Evolutionary conservation across 78 protist species (phyloP).

Genomic region (Chrysochromulina tobinii): DNA sequence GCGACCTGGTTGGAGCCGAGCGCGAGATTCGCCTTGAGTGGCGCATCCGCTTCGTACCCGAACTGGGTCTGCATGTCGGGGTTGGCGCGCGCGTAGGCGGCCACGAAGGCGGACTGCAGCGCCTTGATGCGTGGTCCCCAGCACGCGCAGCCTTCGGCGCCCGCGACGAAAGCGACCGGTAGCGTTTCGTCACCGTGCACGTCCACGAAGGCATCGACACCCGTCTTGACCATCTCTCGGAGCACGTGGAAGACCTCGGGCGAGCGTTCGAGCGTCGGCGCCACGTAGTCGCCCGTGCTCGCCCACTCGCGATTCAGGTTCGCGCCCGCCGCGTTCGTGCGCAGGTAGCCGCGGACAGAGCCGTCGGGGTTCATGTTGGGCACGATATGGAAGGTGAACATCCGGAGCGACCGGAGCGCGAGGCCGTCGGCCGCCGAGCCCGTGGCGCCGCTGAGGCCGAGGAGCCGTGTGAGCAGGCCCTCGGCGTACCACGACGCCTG

Average conservation of each 20-base stretch:
- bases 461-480: constrained; percentile 6
- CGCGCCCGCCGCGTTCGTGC: background rate
- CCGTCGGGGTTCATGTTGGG: constrained; percentile 24
- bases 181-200: constrained; percentile 25
- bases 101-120: background rate
- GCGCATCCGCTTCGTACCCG: background rate
- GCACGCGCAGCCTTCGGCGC: background rate
- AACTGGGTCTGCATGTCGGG: background rate
- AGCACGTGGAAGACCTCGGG: background rate
- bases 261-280: constrained; percentile 4
- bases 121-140: background rate
- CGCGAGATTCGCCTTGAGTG: background rate
- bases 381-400: background rate
- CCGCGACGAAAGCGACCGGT: background rate
- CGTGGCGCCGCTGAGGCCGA: background rate
- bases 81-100: background rate
- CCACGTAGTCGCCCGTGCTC: background rate
- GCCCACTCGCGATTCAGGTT: constrained; percentile 34
- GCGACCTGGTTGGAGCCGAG: constrained; percentile 8
- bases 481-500: constrained; percentile 6
- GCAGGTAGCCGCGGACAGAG: constrained; percentile 4
- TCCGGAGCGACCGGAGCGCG: background rate
- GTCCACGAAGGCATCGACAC: constrained; percentile 8
- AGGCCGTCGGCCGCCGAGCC: too few relatives aligned
- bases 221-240: background rate